phyloP scores from a whole-genome alignment of 192 early-diverging fungal species.

The Backusella mclennaniae region DNA sequence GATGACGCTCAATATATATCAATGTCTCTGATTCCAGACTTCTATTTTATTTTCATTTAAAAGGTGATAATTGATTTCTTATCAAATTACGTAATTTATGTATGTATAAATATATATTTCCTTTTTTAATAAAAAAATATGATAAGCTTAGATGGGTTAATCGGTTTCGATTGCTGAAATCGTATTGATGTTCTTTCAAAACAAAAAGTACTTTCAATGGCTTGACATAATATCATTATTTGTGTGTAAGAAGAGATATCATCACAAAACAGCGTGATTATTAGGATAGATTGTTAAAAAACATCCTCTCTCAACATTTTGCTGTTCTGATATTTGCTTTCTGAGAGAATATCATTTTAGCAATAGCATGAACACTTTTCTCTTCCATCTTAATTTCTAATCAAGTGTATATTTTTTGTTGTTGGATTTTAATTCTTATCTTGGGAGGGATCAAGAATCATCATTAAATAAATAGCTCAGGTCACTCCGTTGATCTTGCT shows the following conservation, averaged over 20 bases:
- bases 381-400: background rate
- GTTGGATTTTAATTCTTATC: background rate
- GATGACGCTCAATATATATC: too few species aligned
- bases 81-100: background rate
- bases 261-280: background rate
- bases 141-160: too few species aligned
- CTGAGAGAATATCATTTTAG: background rate
- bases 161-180: too few species aligned
- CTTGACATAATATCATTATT: background rate
- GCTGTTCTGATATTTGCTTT: too few species aligned
- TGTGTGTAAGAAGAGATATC: background rate
- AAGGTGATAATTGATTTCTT: background rate
- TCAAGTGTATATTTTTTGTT: background rate
- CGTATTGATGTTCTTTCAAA: too few species aligned
- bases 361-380: background rate
- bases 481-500: background rate
- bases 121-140: background rate
- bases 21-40: background rate
- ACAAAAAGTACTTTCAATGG: too few species aligned
- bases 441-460: background rate
- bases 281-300: too few species aligned
- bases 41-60: background rate
- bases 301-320: too few species aligned
- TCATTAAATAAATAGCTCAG: background rate
- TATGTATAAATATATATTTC: background rate